Base-by-base conservation (phyloP, 1,139 yeast genomes). In the Hansenula sp. region DNA sequence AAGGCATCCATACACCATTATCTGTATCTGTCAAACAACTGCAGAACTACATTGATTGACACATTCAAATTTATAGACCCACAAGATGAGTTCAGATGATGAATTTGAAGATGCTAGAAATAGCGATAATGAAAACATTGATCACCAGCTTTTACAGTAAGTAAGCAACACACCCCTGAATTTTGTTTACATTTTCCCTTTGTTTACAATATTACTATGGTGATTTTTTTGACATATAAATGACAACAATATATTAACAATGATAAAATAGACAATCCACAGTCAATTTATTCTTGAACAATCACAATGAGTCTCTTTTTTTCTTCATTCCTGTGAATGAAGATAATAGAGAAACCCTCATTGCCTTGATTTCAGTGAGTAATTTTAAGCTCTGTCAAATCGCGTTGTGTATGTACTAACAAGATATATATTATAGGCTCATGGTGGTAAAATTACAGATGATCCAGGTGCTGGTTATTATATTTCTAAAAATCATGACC, bases 391-490 rank as follows among this genome's bases (percentile, higher is more conserved):
- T n/a, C n/a, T n/a, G n/a, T n/a, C n/a, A n/a, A n/a, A n/a, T n/a
- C n/a, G n/a, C n/a, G n/a, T n/a, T n/a, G n/a, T n/a, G n/a, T n/a
- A n/a, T n/a, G n/a, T n/a, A n/a, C n/a, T n/a, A n/a, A n/a, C n/a
- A n/a, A n/a, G n/a, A n/a, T n/a, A n/a, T n/a, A 8, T 28, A n/a
- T 28, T 6, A 16, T 16, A 28, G 12, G 41, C 42, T 9, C 38
- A 54, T 37, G 61, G 61, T 22, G 61, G 61, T 33, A 39, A 40
- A 32, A 32, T 55, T n/a, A 36, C 44, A 1, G 40, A 40, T 2
- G 53, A 50, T 11, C 30, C 42, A 3, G 36, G 36, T 7, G 30
- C 22, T 2, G 52, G 47, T 8, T 36, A 39, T 14, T 43, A 45
- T 19, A 38, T 50, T 17, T 52, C 60, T 7, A 44, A 45, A n/a